Evolutionary conservation across 108 stramenopile genomes (phyloP).

Genomic region (Fragilaria crotonensis): DNA sequence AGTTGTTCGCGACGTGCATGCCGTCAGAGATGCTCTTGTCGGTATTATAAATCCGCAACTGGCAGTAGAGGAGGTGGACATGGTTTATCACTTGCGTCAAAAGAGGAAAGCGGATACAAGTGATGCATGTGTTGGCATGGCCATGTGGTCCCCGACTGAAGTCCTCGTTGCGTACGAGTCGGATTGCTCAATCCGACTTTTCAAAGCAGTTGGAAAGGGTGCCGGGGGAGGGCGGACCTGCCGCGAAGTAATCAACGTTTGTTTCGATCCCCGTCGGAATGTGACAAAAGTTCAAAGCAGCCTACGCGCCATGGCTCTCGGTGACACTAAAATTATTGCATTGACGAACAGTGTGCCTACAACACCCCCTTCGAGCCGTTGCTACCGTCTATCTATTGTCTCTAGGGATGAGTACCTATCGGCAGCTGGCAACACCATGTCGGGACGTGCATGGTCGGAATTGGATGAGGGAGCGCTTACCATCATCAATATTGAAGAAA

Average conservation of each 20-base stretch:
- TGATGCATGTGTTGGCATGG: slow-evolving; percentile 13
- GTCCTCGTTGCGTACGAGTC: slow-evolving; percentile 24
- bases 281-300: slow-evolving; percentile 23
- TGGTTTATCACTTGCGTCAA: slow-evolving; percentile 21
- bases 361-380: slow-evolving; percentile 1
- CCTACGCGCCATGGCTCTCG: slow-evolving; percentile 31
- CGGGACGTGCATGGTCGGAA: neutral
- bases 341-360: slow-evolving; percentile 17
- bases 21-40: neutral
- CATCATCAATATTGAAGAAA: slow-evolving; percentile 22
- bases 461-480: slow-evolving; percentile 17
- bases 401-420: slow-evolving; percentile 25
- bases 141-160: slow-evolving; percentile 21
- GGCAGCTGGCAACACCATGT: neutral
- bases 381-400: slow-evolving; percentile 18
- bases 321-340: slow-evolving; percentile 28
- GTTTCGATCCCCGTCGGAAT: slow-evolving; percentile 30
- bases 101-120: slow-evolving; percentile 11
- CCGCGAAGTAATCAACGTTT: slow-evolving; percentile 17
- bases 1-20: neutral
- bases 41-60: neutral
- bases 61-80: slow-evolving; percentile 11
- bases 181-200: slow-evolving; percentile 37
- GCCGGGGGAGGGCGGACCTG: slow-evolving; percentile 9
- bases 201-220: slow-evolving; percentile 17